Percentiles rank a stretch among this genome's conserved stretches.
These are phyloP conservation scores for Pyricularia pennisetigena DNA, from an alignment of 2,329 filamentous ascomycete species.

Conservation along the genomic window DNA sequence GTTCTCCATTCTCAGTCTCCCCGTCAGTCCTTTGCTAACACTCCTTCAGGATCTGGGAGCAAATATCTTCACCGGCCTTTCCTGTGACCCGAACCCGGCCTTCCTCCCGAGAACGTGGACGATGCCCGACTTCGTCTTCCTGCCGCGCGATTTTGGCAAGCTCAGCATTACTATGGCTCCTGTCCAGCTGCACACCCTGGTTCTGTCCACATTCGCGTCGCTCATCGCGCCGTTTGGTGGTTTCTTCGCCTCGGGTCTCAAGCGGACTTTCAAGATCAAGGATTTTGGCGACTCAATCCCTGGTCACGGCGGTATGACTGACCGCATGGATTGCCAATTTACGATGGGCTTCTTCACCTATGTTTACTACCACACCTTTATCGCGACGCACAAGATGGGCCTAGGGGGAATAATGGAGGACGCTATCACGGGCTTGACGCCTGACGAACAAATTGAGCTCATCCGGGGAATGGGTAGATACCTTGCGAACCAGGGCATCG, in stretches of 20 bases:
- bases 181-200: constrained; percentile 87
- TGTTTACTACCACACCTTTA: constrained; percentile 98
- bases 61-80: constrained; percentile 81
- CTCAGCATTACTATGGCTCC: constrained; percentile 68
- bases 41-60: constrained; percentile 66
- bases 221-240: constrained; percentile 95
- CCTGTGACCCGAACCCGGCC: constrained; percentile 85
- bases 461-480: constrained; percentile 55
- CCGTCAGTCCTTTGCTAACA: not conserved
- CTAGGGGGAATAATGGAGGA: constrained; percentile 84
- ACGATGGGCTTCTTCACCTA: constrained; percentile 99
- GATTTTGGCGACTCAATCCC: constrained; percentile 98
- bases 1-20: constrained; percentile 13
- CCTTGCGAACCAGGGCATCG: constrained; percentile 52
- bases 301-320: constrained; percentile 94
- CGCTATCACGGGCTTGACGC: constrained; percentile 78
- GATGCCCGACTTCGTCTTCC: constrained; percentile 62
- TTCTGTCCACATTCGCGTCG: constrained; percentile 88
- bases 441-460: constrained; percentile 83
- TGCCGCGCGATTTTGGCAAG: constrained; percentile 37
- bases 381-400: constrained; percentile 76
- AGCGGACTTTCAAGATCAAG: constrained; percentile 99
- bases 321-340: constrained; percentile 99
- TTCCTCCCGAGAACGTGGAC: constrained; percentile 72
- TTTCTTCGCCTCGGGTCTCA: constrained; percentile 95